These are phyloP conservation scores for Penicillium manginii DNA, from an alignment of 495 filamentous ascomycete genomes.

Conservation along the genomic window DNA sequence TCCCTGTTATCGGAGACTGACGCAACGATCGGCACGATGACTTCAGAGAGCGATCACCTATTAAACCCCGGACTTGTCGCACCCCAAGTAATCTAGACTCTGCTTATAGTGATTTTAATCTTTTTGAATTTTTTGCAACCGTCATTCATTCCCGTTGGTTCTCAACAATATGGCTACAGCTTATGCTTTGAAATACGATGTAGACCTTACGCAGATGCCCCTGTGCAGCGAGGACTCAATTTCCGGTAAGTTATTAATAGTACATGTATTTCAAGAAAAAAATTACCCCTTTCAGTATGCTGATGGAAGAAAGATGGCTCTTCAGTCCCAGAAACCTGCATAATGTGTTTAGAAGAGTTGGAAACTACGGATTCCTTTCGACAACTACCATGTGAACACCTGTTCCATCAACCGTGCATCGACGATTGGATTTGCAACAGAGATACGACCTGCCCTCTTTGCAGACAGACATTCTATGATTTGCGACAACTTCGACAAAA, in stretches of 20 bases:
- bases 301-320: background rate
- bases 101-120: background rate
- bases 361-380: background rate
- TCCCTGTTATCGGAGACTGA: conserved; percentile 1
- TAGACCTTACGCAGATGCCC: background rate
- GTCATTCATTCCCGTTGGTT: background rate
- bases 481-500: conserved; percentile 2
- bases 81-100: background rate
- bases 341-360: conserved; percentile 1
- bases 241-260: background rate
- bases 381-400: conserved; percentile 4
- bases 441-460: conserved; percentile 1
- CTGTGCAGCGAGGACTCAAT: background rate
- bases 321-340: background rate
- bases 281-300: no score
- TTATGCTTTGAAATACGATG: conserved; percentile 1
- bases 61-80: background rate
- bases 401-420: conserved; percentile 1
- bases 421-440: conserved; percentile 5
- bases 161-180: background rate
- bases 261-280: background rate
- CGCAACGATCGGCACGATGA: conserved; percentile 2
- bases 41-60: background rate
- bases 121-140: background rate
- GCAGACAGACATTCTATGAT: background rate